Conservation (phyloP, 2,329 filamentous ascomycete genomes). For the Moelleriella libera region DNA sequence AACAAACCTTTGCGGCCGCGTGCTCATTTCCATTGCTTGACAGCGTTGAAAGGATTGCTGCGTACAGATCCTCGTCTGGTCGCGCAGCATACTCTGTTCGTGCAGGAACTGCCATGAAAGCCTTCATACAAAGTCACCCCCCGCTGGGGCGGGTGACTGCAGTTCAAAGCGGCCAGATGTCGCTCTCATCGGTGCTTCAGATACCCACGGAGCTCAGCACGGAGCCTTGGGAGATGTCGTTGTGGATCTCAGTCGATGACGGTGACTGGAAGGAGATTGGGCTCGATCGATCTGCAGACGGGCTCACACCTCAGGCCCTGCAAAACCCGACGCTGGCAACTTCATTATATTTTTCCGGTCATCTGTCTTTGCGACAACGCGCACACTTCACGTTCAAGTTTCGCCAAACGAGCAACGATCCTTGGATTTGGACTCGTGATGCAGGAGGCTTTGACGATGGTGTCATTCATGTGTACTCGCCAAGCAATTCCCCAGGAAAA, state of each 20-base stretch:
- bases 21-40: too few species aligned
- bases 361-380: conserved; percentile 31
- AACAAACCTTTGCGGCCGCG: too few species aligned
- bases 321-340: conserved; percentile 16
- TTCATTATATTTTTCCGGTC: conserved; percentile 38
- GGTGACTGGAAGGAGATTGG: conserved; percentile 39
- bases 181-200: conserved; percentile 58
- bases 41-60: too few species aligned
- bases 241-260: conserved; percentile 56
- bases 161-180: conserved; percentile 30
- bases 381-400: conserved; percentile 61
- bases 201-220: conserved; percentile 39
- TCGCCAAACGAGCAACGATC: conserved; percentile 30
- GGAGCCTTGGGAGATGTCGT: conserved; percentile 53
- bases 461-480: conserved; percentile 31
- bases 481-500: conserved; percentile 15
- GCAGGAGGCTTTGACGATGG: conserved; percentile 51
- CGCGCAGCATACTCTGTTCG: background rate
- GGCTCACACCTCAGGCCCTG: conserved; percentile 33
- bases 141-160: conserved; percentile 63
- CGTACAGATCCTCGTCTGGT: background rate
- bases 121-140: conserved; percentile 41
- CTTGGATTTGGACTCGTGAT: conserved; percentile 61
- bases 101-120: conserved; percentile 15
- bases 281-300: conserved; percentile 14